Conservation (phyloP, 2,329 filamentous ascomycete genomes). For the Fusarium multiceps region DNA sequence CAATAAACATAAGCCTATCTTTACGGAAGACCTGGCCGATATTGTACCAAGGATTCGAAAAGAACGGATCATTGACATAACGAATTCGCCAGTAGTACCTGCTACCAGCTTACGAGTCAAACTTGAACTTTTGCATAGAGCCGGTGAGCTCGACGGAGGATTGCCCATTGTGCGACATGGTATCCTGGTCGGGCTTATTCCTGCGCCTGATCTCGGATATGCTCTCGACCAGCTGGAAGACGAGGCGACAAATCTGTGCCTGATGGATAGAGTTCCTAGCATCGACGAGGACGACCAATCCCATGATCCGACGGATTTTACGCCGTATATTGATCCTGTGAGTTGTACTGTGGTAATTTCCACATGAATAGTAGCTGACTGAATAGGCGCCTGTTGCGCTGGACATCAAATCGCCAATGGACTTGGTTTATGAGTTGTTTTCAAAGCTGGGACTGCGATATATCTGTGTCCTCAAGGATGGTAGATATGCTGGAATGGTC, state of each 20-base stretch:
- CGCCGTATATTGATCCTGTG: slow-evolving; percentile 88
- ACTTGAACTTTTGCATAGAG: slow-evolving; percentile 82
- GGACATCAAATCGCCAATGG: slow-evolving; percentile 90
- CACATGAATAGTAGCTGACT: slow-evolving; percentile 23
- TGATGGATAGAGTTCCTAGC: slow-evolving; percentile 78
- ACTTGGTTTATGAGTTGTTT: slow-evolving; percentile 96
- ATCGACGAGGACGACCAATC: slow-evolving; percentile 73
- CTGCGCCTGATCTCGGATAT: slow-evolving; percentile 92
- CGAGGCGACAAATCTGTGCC: slow-evolving; percentile 77
- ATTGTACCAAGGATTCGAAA: slow-evolving; percentile 81
- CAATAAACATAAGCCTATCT: slow-evolving; percentile 92
- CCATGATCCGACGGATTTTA: slow-evolving; percentile 83
- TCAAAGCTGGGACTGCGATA: slow-evolving; percentile 93
- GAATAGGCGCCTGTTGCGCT: slow-evolving; percentile 83
- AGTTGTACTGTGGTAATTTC: slow-evolving; percentile 45
- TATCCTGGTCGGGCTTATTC: slow-evolving; percentile 88
- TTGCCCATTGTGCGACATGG: slow-evolving; percentile 85
- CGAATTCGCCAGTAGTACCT: slow-evolving; percentile 80
- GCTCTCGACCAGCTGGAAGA: slow-evolving; percentile 86
- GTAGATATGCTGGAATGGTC: slow-evolving; percentile 89
- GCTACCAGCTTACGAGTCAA: slow-evolving; percentile 82
- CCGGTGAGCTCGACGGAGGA: slow-evolving; percentile 91
- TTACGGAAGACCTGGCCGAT: slow-evolving; percentile 87
- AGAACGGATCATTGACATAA: slow-evolving; percentile 89
- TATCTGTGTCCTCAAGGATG: slow-evolving; percentile 87